Conservation (phyloP, 2,329 filamentous ascomycete genomes). For the Ophiostoma piceae region DNA sequence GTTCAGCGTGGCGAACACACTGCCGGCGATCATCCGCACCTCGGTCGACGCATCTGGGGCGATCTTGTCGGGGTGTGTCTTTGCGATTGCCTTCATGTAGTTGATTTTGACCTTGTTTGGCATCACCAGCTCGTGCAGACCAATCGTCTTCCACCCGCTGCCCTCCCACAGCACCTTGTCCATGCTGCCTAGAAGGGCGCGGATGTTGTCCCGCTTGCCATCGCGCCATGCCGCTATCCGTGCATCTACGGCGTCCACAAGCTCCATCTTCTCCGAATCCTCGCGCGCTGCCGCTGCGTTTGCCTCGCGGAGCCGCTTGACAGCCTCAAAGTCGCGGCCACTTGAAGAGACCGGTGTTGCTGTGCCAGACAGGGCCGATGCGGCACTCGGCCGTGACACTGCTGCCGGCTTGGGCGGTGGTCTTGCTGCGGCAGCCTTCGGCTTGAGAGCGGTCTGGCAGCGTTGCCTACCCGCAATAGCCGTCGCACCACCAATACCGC, state of each 20-base stretch:
- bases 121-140: constrained; percentile 87
- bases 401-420: constrained; percentile 38
- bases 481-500: constrained; percentile 76
- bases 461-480: constrained; percentile 81
- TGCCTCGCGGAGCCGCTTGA: constrained; percentile 72
- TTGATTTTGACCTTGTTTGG: constrained; percentile 92
- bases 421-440: constrained; percentile 49
- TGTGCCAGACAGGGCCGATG: constrained; percentile 36
- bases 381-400: constrained; percentile 33
- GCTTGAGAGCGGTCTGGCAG: constrained; percentile 79
- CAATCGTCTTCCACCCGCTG: constrained; percentile 94
- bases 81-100: constrained; percentile 99
- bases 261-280: constrained; percentile 87
- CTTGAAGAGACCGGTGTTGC: constrained; percentile 16
- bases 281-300: constrained; percentile 80
- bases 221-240: constrained; percentile 76
- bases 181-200: constrained; percentile 78
- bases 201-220: constrained; percentile 86
- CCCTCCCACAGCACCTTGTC: constrained; percentile 87
- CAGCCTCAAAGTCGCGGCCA: constrained; percentile 63
- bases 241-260: constrained; percentile 80
- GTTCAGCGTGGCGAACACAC: constrained; percentile 63
- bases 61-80: constrained; percentile 95
- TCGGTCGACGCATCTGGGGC: constrained; percentile 61
- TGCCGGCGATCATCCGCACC: constrained; percentile 58